Evolutionary conservation across 768 basidiomycete species (phyloP), one percentile per base, ranked within the genome.

Genomic region (Macrolepiota fuliginosa): DNA sequence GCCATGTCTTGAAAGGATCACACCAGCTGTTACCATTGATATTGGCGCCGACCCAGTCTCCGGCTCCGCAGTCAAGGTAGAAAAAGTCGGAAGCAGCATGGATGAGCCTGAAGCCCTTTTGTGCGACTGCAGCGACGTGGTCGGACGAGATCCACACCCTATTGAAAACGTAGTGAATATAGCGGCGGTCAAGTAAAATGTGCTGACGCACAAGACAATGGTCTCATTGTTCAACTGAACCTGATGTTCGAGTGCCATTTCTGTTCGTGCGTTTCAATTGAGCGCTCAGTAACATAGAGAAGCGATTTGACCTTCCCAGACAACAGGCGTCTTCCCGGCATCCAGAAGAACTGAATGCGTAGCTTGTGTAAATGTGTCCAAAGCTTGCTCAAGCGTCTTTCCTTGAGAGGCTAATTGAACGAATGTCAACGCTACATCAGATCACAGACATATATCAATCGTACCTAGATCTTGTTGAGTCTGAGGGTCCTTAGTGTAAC

Each of bases 1-100:
- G n/a, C n/a, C n/a, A n/a, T n/a, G n/a, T n/a, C n/a, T n/a, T n/a
- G n/a, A n/a, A n/a, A n/a, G n/a, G n/a, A 64, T 88, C 87, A 67
- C 88, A 90, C 88, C 90, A 91, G 63, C 83, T 84, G 66, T 86
- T 85, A 0, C 83, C 83, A 46, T 63, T 40, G 49, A 64, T 47
- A 62, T 72, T 71, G 40, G 81, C 69, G 0, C 87, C 88, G 11
- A 90, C 74, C 88, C 90, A 92, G 15, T 80, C 86, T 11, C 90
- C 91, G 2, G 69, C 83, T 32, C 91, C 91, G 62, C 88, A 90
- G 67, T 92, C 90, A n/a, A 92, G 84, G 72, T 94, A 93, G 72
- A n/a, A n/a, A n/a, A n/a, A n/a, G n/a, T n/a, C n/a, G n/a, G n/a
- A n/a, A n/a, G n/a, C n/a, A n/a, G n/a, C n/a, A n/a, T n/a, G n/a